Base-by-base conservation (phyloP, 1,284 basidiomycete genomes). In the Ceratorhiza oryzae-sativae region DNA sequence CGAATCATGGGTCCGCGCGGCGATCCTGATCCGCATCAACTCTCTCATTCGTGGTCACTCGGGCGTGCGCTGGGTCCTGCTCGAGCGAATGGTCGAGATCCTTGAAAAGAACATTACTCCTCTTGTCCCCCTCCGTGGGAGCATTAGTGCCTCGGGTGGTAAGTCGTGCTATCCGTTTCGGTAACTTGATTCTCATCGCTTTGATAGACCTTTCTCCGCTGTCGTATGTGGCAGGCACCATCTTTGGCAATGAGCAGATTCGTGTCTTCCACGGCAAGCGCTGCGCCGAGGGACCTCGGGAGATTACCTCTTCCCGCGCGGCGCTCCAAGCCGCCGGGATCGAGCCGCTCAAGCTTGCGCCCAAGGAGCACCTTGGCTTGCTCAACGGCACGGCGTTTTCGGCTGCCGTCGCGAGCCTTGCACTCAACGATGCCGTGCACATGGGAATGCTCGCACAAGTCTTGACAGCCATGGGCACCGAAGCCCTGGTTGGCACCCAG, bases 1-100 rank as follows among this genome's bases (percentile, higher is more conserved):
- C n/a, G 89, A 92, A 75, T 83, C 92, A 6, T 95, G 93, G 90
- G 93, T 94, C n/a, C 88, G 93, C 61, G 94, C 91, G 15, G 93
- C 94, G 0, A 93, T 95, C 76, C 82, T 94, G 9, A 85, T 96
- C 74, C 90, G 94, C 75, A 90, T 93, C 83, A 95, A 95, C 81
- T 93, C 91, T 1, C 86, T 94, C 63, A 87, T 93, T 68, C 88
- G 93, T n/a, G 93, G 92, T 0, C 94, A 95, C 81, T 94, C 91
- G 41, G 94, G 91, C 56, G 89, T 95, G 9, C 86, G 93, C 25
- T 90, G 89, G 85, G 87, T 90, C 75, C 86, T 95, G 45, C 86
- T 95, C 71, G 85, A 93, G 79, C 89, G 88, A 77, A 92, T 95
- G 87, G 86, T 86, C 72, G 84, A 87, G 41, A 85, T 95, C 67